A percentile compares a stretch with the other conserved stretches of the same genome.
phyloP scores from a whole-genome alignment of 2,329 filamentous ascomycete species.

The Endocalyx cinctus region DNA sequence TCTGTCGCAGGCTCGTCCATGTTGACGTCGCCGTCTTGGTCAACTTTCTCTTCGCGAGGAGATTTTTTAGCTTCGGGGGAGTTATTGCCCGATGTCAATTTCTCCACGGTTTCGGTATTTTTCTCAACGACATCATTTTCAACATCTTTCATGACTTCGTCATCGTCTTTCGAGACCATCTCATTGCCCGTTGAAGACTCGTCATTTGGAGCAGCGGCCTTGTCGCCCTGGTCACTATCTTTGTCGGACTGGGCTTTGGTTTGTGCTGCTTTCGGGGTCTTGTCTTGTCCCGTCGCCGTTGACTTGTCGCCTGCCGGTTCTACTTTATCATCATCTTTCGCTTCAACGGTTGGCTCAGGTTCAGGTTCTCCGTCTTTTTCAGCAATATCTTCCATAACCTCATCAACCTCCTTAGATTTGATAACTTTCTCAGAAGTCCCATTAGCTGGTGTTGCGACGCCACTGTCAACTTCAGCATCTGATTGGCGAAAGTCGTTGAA shows the following conservation, averaged over 20 bases:
- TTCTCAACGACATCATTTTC: conserved; percentile 11
- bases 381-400: conserved; percentile 29
- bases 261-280: conserved; percentile 15
- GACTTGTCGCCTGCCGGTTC: conserved; percentile 14
- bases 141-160: conserved; percentile 23
- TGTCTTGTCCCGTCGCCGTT: conserved; percentile 20
- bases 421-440: conserved; percentile 30
- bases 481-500: conserved; percentile 50
- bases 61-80: conserved; percentile 15
- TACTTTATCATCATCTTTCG: conserved; percentile 15
- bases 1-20: conserved; percentile 38
- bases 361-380: conserved; percentile 15
- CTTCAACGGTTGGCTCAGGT: conserved; percentile 14
- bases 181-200: too few species aligned
- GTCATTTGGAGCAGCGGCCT: conserved; percentile 7
- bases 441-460: conserved; percentile 33
- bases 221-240: conserved; percentile 10
- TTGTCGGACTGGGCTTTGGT: conserved; percentile 30
- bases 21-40: conserved; percentile 47
- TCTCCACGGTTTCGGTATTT: conserved; percentile 13
- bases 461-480: conserved; percentile 37
- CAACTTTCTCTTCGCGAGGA: conserved; percentile 29
- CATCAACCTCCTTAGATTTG: conserved; percentile 34
- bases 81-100: conserved; percentile 14
- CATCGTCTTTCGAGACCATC: too few species aligned